Evolutionary conservation across 805 yeast genomes (phyloP).

Genomic region (Myxozyma udenii): DNA sequence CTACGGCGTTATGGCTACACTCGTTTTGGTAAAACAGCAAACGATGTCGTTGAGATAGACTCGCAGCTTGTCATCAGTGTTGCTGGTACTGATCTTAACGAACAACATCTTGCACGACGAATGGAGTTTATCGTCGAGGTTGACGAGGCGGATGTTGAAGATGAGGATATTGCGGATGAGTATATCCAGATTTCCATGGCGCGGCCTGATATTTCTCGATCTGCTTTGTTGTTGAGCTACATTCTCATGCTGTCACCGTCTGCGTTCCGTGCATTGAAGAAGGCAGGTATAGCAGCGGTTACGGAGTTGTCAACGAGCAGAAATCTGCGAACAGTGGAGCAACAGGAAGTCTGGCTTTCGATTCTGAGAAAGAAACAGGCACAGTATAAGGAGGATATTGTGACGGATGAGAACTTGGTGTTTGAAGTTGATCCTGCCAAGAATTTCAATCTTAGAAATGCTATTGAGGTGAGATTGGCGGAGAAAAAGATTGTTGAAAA

Average conservation of each 20-base stretch:
- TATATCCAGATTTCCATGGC: constrained; percentile 17
- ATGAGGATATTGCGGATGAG: constrained; percentile 23
- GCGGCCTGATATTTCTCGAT: constrained; percentile 17
- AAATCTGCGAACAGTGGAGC: constrained; percentile 18
- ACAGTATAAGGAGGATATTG: constrained; percentile 21
- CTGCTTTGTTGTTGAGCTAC: constrained; percentile 21
- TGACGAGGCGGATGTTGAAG: constrained; percentile 17
- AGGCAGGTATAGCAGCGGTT: constrained; percentile 15
- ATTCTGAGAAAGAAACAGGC: constrained; percentile 13
- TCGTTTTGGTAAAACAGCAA: constrained; percentile 38
- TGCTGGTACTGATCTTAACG: constrained; percentile 37
- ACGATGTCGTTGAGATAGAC: constrained; percentile 77
- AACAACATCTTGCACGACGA: constrained; percentile 18
- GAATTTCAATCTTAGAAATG: constrained; percentile 20
- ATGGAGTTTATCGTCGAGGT: constrained; percentile 19
- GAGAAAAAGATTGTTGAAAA: constrained; percentile 22
- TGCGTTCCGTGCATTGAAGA: constrained; percentile 15
- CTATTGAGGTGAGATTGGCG: constrained; percentile 25
- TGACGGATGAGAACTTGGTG: constrained; percentile 26
- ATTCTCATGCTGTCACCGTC: constrained; percentile 18
- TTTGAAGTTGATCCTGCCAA: constrained; percentile 6
- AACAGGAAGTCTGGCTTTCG: constrained; percentile 19
- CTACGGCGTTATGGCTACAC: constrained; percentile 89
- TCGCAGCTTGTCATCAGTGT: constrained; percentile 42
- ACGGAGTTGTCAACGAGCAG: constrained; percentile 9